Conservation (phyloP, 495 filamentous ascomycete species). For the Talaromyces stipitatus region DNA sequence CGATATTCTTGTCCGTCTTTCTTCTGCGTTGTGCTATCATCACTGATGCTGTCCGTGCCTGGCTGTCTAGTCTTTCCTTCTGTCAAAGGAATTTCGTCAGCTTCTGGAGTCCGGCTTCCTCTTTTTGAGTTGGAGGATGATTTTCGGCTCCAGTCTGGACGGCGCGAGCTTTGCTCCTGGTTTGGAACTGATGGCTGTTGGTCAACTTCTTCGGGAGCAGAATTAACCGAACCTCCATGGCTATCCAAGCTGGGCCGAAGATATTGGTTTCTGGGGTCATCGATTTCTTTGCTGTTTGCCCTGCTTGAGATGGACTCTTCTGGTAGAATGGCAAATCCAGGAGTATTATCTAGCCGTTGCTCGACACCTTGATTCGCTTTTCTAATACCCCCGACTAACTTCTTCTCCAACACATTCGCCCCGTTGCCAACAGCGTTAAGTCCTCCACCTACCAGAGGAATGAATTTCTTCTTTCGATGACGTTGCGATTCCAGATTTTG, state of each 20-base stretch:
- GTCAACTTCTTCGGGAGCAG: neutral
- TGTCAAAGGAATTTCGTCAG: slow-evolving; percentile 33
- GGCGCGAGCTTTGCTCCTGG: neutral
- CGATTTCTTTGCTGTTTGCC: slow-evolving; percentile 2
- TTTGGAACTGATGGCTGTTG: neutral
- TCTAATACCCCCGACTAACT: slow-evolving; percentile 43
- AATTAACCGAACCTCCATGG: neutral
- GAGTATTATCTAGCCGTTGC: slow-evolving; percentile 44
- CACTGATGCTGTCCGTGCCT: neutral
- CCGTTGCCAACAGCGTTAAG: slow-evolving; percentile 47
- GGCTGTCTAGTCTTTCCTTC: neutral
- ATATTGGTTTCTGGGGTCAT: neutral
- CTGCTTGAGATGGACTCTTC: slow-evolving; percentile 7
- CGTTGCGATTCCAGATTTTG: slow-evolving; percentile 10
- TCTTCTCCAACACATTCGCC: slow-evolving; percentile 51
- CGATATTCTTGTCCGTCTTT: slow-evolving; percentile 52
- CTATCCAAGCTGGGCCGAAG: neutral
- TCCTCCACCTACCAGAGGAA: slow-evolving; percentile 32
- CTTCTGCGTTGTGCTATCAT: slow-evolving; percentile 6
- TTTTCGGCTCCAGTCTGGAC: slow-evolving; percentile 38
- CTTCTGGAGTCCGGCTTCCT: slow-evolving; percentile 11
- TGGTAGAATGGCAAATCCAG: slow-evolving; percentile 36
- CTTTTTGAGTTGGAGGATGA: slow-evolving; percentile 24
- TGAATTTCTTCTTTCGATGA: slow-evolving; percentile 9
- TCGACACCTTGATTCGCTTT: slow-evolving; percentile 36